Conservation (phyloP, 2,329 filamentous ascomycete genomes). For the Fusarium liriodendri region DNA sequence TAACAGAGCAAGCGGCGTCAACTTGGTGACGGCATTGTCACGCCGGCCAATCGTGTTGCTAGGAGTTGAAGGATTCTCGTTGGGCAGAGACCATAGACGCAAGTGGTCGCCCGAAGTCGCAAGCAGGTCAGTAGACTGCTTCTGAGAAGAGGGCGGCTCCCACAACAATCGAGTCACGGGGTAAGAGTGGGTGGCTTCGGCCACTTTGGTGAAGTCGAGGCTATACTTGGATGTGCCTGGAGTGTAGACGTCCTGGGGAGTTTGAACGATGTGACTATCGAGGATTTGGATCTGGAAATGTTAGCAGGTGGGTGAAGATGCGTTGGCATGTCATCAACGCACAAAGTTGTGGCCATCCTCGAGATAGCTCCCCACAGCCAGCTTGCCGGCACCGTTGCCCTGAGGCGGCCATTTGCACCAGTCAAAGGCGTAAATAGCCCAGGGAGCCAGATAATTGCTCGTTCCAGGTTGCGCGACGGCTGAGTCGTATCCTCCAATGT, state of each 20-base stretch:
- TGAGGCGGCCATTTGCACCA: constrained; percentile 99
- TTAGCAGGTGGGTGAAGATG: constrained; percentile 15
- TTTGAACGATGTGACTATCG: constrained; percentile 82
- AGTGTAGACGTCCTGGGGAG: constrained; percentile 74
- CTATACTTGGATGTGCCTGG: constrained; percentile 79
- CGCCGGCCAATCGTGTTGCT: constrained; percentile 77
- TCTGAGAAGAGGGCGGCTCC: constrained; percentile 95
- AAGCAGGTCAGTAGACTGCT: constrained; percentile 93
- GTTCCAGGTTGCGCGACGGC: constrained; percentile 75
- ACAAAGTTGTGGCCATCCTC: constrained; percentile 99
- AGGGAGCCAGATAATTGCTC: constrained; percentile 93
- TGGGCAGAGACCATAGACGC: constrained; percentile 90
- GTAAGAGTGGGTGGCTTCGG: constrained; percentile 97
- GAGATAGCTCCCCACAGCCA: constrained; percentile 94
- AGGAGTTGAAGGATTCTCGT: constrained; percentile 66
- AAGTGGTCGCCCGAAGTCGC: constrained; percentile 96
- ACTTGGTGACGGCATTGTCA: constrained; percentile 75
- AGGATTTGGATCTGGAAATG: constrained; percentile 88
- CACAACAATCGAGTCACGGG: constrained; percentile 94
- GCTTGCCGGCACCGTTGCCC: constrained; percentile 84
- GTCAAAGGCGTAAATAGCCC: constrained; percentile 96
- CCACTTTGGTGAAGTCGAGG: constrained; percentile 91
- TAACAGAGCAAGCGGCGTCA: constrained; percentile 90
- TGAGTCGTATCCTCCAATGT: constrained; percentile 72
- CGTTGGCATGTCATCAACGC: not conserved